Evolutionary conservation across 805 yeast genomes (phyloP).

Genomic region (Nakazawaea molendinolei): DNA sequence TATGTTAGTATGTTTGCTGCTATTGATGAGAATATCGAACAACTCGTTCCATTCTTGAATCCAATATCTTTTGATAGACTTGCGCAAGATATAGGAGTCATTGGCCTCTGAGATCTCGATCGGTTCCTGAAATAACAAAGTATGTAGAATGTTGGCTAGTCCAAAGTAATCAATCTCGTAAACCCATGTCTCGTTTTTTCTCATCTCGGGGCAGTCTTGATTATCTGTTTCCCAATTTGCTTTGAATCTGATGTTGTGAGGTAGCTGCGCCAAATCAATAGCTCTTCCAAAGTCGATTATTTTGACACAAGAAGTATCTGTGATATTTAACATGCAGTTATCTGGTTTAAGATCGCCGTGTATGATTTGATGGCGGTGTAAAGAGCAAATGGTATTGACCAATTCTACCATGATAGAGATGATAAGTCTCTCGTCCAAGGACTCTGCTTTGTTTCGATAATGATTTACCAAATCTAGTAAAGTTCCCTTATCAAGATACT

Average conservation of each 20-base stretch:
- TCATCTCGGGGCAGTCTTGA: slow-evolving; percentile 71
- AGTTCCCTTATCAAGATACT: slow-evolving; percentile 67
- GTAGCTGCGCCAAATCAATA: slow-evolving; percentile 58
- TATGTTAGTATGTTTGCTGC: slow-evolving; percentile 24
- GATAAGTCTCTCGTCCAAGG: slow-evolving; percentile 51
- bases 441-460: slow-evolving; percentile 25
- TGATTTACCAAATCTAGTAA: slow-evolving; percentile 59
- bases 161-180: slow-evolving; percentile 84
- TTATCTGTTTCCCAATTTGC: slow-evolving; percentile 56
- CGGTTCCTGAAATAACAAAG: slow-evolving; percentile 62
- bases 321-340: slow-evolving; percentile 71
- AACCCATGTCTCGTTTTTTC: slow-evolving; percentile 55
- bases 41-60: slow-evolving; percentile 66
- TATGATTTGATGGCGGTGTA: slow-evolving; percentile 63
- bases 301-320: slow-evolving; percentile 19
- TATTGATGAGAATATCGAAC: slow-evolving; percentile 59
- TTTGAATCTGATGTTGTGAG: slow-evolving; percentile 42
- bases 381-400: slow-evolving; percentile 44
- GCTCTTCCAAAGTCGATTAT: slow-evolving; percentile 81
- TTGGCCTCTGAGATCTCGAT: slow-evolving; percentile 36
- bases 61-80: slow-evolving; percentile 68
- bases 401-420: slow-evolving; percentile 63
- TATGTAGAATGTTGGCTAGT: slow-evolving; percentile 66
- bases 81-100: slow-evolving; percentile 29
- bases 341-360: slow-evolving; percentile 88